Conservation (phyloP, 805 yeast species). For the Kluyveromyces dobzhanskii region DNA sequence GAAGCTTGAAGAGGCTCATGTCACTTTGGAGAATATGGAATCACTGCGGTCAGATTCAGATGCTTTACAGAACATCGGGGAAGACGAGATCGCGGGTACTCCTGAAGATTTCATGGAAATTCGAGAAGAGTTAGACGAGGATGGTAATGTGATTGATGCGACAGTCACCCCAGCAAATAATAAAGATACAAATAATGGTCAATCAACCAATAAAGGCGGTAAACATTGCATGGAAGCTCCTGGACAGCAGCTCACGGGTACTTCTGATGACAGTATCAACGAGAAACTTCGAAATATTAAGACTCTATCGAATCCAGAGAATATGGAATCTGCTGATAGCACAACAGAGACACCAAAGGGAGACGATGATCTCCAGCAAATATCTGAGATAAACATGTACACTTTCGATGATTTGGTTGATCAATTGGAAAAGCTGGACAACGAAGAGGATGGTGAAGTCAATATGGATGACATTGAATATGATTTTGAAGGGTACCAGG, state of each 20-base stretch:
- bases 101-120: conserved; percentile 68
- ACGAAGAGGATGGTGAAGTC: conserved; percentile 18
- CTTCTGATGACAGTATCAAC: too few relatives aligned
- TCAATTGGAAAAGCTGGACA: conserved; percentile 26
- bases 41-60: not conserved
- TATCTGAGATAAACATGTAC: conserved; percentile 22
- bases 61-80: conserved; percentile 2
- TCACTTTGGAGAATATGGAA: conserved; percentile 24
- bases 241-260: too few relatives aligned
- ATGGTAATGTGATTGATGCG: conserved; percentile 56
- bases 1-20: conserved; percentile 34
- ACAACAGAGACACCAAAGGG: too few relatives aligned
- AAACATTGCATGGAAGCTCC: too few relatives aligned
- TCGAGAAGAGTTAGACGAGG: conserved; percentile 74
- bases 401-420: conserved; percentile 28
- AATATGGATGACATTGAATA: conserved; percentile 16
- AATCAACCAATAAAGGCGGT: too few relatives aligned
- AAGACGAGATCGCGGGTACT: conserved; percentile 29
- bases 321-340: too few relatives aligned
- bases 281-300: not conserved
- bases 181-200: not conserved
- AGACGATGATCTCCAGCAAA: conserved; percentile 1
- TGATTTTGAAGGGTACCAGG: conserved; percentile 18
- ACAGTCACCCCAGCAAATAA: conserved; percentile 34
- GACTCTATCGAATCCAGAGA: too few relatives aligned